Base-by-base conservation (phyloP, 2,329 filamentous ascomycete species). In the Metarhizium robertsii region DNA sequence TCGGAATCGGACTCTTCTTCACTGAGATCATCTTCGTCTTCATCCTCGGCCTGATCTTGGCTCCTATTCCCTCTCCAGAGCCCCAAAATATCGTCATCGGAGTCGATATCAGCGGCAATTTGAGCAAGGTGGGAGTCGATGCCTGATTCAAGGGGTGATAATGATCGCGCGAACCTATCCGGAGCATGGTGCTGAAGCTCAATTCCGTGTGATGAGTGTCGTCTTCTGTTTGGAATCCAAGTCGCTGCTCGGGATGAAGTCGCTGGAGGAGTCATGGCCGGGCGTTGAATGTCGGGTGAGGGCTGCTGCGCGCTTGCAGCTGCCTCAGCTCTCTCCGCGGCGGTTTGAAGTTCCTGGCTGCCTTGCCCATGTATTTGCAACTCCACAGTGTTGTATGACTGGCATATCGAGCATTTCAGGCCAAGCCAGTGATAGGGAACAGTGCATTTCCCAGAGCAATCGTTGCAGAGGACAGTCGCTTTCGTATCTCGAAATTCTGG, bases 401-500 rank as follows among this genome's bases (percentile, higher is more conserved):
- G 74, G 65, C 85, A 88, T 40, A 86, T 82, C 14, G 79, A 85
- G 67, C 94, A 99, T 70, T 95, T 96, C 49, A 96, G 76, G 0
- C 94, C 94, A 4, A 97, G 76, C 90, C 94, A 99, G 71, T 99
- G 94, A 67, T 95, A 99, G 34, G 82, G 80, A 25, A 94, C 90
- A 25, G 88, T 87, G 58, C 87, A 92, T 67, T 91, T 92, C 13
- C 88, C 88, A 49, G 86, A 89, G 71, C 94, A 99, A 72, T 99
- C 94, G 68, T 99, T 97, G 71, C 94, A 99, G 59, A 92, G 83
- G 52, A 97, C 83, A 60, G 92, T 82, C 14, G 91, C 92, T 59
- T 85, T 85, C 5, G 89, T 91, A 63, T 90, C 84, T 58, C 76
- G 79, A 64, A 92, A 95, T 60, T 95, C 88, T 6, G 79, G 73